Percentiles rank a stretch among this genome's conserved stretches.
Conservation (phyloP, 1,284 basidiomycete genomes). For the Malassezia slooffiae region DNA sequence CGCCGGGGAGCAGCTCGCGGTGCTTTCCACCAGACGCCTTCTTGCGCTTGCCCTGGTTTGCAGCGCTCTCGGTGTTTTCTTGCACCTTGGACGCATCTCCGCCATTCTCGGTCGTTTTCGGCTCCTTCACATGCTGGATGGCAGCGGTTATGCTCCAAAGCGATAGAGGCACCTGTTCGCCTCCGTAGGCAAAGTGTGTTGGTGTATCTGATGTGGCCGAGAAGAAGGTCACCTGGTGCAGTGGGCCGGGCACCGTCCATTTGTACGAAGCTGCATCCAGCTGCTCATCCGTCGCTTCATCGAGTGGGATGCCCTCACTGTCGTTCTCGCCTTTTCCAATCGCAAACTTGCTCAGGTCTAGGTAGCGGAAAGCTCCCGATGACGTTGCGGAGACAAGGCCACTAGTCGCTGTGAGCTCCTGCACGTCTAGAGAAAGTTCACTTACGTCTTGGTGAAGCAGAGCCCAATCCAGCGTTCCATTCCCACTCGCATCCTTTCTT, state of each 20-base stretch:
- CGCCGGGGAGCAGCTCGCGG: conserved; percentile 2
- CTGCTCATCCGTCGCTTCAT: background rate
- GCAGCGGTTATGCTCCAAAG: conserved; percentile 7
- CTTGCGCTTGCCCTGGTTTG: background rate
- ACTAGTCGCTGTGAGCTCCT: background rate
- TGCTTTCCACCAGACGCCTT: conserved; percentile 5
- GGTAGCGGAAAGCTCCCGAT: conserved; percentile 10
- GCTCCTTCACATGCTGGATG: background rate
- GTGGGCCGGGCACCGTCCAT: conserved; percentile 7
- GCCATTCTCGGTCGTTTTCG: too few species aligned
- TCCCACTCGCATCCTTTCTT: conserved; percentile 14
- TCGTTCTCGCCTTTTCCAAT: background rate
- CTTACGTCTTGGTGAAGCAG: conserved; percentile 3
- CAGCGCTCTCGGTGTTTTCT: too few species aligned
- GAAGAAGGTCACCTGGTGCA: conserved; percentile 13
- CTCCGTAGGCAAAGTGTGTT: conserved; percentile 11
- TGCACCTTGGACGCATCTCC: too few species aligned
- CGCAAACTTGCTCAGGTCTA: background rate
- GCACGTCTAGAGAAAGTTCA: background rate
- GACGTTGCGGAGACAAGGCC: conserved; percentile 9
- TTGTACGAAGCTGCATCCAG: background rate
- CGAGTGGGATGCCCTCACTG: background rate
- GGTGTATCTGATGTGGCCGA: background rate
- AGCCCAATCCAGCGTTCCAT: conserved; percentile 13
- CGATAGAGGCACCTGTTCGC: conserved; percentile 12